These are phyloP conservation scores for Xylaria sp. DNA, from an alignment of 2,329 filamentous ascomycete genomes.

Conservation along the genomic window DNA sequence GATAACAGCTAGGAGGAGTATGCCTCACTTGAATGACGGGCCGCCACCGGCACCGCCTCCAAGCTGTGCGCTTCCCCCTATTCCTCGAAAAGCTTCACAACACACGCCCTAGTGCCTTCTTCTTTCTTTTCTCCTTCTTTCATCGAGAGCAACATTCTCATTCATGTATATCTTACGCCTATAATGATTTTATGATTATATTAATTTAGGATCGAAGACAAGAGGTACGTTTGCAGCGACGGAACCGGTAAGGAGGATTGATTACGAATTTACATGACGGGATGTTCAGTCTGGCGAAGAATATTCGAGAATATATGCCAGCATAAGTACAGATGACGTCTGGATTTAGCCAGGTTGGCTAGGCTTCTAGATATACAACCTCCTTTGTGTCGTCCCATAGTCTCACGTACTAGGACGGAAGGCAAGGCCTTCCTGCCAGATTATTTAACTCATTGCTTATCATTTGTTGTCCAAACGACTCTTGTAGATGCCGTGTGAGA, in stretches of 20 bases:
- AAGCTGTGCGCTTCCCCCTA: constrained; percentile 59
- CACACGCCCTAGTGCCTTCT: neutral
- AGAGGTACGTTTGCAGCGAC: neutral
- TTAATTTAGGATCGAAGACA: constrained; percentile 1
- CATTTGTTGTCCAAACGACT: no score
- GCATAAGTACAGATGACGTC: neutral
- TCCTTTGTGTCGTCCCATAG: neutral
- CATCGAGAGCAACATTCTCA: constrained; percentile 7
- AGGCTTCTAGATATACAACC: no score
- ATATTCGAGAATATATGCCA: constrained; percentile 9
- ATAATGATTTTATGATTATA: constrained; percentile 32
- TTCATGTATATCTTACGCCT: constrained; percentile 33
- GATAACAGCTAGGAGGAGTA: constrained; percentile 51
- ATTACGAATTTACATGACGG: constrained; percentile 14
- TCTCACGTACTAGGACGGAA: neutral
- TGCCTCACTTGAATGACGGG: constrained; percentile 56
- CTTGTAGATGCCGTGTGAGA: no score
- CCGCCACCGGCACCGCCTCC: constrained; percentile 62
- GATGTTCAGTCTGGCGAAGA: neutral
- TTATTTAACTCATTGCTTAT: no score
- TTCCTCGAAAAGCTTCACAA: constrained; percentile 46
- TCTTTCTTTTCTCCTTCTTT: constrained; percentile 1
- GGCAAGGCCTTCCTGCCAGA: no score
- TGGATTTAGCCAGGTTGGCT: neutral
- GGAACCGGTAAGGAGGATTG: no score